A percentile compares a stretch with the other conserved stretches of the same genome.
phyloP scores from a whole-genome alignment of 805 yeast species.

The Brettanomyces nanus region DNA sequence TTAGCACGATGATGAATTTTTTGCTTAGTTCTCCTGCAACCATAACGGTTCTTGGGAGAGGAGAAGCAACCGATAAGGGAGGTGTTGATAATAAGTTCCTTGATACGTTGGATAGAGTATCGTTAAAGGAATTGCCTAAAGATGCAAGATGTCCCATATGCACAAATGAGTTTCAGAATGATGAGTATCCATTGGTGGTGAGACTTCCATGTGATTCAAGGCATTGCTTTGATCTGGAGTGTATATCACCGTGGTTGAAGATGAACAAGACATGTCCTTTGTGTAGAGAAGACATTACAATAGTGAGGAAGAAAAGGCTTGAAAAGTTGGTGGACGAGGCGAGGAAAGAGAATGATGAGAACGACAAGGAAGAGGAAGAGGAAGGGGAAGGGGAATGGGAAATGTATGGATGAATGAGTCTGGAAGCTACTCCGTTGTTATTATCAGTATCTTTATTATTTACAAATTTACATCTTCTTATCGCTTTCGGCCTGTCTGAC shows the following conservation, averaged over 20 bases:
- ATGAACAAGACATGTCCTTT: constrained; percentile 74
- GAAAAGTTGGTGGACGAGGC: constrained; percentile 30
- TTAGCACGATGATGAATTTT: constrained; percentile 6
- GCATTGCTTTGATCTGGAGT: constrained; percentile 82
- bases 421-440: not conserved
- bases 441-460: no score
- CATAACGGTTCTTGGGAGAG: constrained; percentile 2
- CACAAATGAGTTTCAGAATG: constrained; percentile 61
- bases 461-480: not conserved
- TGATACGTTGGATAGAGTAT: constrained; percentile 69
- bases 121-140: constrained; percentile 29
- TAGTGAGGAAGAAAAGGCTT: constrained; percentile 1
- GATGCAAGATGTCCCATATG: constrained; percentile 81
- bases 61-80: constrained; percentile 2
- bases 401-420: constrained; percentile 51
- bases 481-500: constrained; percentile 11
- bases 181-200: constrained; percentile 73
- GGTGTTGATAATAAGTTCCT: constrained; percentile 67
- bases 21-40: constrained; percentile 8
- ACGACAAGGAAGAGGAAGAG: constrained; percentile 60
- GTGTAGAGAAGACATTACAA: constrained; percentile 64
- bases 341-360: constrained; percentile 29
- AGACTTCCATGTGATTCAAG: constrained; percentile 56
- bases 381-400: constrained; percentile 74
- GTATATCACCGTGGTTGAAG: constrained; percentile 84